Conservation (phyloP, 129 eudicot genomes). For the Cynara cardunculus region DNA sequence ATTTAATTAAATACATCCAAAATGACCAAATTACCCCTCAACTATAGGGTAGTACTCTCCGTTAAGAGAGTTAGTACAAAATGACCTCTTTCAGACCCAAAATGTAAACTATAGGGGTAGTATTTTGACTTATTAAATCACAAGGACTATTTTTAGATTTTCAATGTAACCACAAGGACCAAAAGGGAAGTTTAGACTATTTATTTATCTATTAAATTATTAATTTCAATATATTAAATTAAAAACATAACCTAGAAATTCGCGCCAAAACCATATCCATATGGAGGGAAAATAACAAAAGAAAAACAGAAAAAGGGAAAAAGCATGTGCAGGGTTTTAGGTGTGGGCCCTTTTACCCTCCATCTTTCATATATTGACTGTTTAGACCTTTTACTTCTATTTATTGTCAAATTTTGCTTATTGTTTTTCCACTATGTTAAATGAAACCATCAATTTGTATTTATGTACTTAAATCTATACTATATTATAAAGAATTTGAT, state of each 20-base stretch:
- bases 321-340: not conserved
- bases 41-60: not conserved
- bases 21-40: not conserved
- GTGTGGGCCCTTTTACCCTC: slow-evolving; percentile 10
- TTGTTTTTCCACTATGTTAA: not conserved
- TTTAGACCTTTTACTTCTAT: not conserved
- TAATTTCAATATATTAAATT: not conserved
- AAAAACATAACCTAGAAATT: not conserved
- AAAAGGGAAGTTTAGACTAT: not conserved
- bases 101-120: not conserved
- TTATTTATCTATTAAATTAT: not conserved
- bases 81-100: not conserved
- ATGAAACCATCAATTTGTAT: not conserved
- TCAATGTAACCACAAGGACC: not conserved
- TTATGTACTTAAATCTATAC: too few relatives aligned
- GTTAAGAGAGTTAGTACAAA: not conserved
- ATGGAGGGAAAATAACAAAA: slow-evolving; percentile 4
- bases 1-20: too few relatives aligned
- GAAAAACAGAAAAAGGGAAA: not conserved
- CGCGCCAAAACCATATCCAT: slow-evolving; percentile 26
- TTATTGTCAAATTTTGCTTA: not conserved
- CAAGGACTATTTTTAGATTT: not conserved
- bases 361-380: not conserved
- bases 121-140: not conserved
- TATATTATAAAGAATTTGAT: too few relatives aligned